A percentile compares a stretch with the other conserved stretches of the same genome.
Evolutionary conservation across 2,329 filamentous ascomycete species (phyloP).

Genomic region (Fusarium humuli): DNA sequence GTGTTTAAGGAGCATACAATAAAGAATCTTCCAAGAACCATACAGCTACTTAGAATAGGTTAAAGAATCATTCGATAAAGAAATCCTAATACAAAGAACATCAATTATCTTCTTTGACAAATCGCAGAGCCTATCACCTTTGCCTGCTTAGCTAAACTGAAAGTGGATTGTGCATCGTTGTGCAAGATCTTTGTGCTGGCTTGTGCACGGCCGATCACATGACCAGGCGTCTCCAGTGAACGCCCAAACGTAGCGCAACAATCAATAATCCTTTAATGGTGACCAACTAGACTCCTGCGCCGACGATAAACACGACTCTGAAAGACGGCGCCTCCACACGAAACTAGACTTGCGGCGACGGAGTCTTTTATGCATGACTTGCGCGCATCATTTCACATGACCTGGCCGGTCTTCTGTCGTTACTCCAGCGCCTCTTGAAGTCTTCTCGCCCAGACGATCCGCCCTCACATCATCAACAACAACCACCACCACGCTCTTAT

Average conservation of each 20-base stretch:
- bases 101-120: neutral
- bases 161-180: constrained; percentile 1
- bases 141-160: neutral
- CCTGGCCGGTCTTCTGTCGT: constrained; percentile 37
- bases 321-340: neutral
- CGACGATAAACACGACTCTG: constrained; percentile 10
- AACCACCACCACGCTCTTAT: constrained; percentile 37
- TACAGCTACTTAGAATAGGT: neutral
- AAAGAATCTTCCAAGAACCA: neutral
- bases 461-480: constrained; percentile 29
- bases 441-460: constrained; percentile 22
- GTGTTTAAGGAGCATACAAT: neutral
- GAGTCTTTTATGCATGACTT: constrained; percentile 16
- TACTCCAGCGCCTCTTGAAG: constrained; percentile 29
- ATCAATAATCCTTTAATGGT: constrained; percentile 20
- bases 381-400: constrained; percentile 48
- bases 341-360: neutral
- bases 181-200: constrained; percentile 9
- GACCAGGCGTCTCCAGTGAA: constrained; percentile 21
- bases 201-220: constrained; percentile 44
- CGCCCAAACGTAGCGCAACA: constrained; percentile 19
- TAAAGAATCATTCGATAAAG: neutral
- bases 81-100: neutral
- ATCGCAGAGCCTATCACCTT: neutral
- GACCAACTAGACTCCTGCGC: neutral